Evolutionary conservation across 805 yeast species (phyloP).

Genomic region (Yamadazyma paraphyllophila): DNA sequence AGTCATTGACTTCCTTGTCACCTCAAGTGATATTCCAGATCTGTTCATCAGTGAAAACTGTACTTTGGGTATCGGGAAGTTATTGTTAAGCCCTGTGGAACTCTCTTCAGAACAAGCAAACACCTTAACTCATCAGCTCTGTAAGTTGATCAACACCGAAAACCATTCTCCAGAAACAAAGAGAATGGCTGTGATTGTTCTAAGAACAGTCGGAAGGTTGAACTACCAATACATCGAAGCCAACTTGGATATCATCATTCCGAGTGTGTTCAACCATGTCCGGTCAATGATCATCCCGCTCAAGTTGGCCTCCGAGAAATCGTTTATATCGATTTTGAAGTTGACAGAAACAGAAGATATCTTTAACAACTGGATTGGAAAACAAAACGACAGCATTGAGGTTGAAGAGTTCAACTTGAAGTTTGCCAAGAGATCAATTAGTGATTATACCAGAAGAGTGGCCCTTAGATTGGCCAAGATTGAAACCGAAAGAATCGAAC

Average conservation of each 20-base stretch:
- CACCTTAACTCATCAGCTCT: conserved; percentile 49
- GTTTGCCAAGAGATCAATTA: conserved; percentile 68
- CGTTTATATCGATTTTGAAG: conserved; percentile 68
- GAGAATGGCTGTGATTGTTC: conserved; percentile 70
- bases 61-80: conserved; percentile 76
- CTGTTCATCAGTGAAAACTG: conserved; percentile 72
- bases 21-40: conserved; percentile 40
- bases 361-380: conserved; percentile 66
- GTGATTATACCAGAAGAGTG: conserved; percentile 88
- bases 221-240: conserved; percentile 53
- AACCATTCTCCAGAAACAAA: conserved; percentile 73
- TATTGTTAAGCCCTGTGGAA: conserved; percentile 51
- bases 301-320: conserved; percentile 91
- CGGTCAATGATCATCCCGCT: conserved; percentile 89
- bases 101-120: conserved; percentile 41
- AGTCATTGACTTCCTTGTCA: conserved; percentile 47
- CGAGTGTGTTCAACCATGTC: conserved; percentile 76
- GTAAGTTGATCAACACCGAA: conserved; percentile 48
- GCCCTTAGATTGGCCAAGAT: conserved; percentile 82
- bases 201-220: conserved; percentile 70
- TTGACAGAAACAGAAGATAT: conserved; percentile 63
- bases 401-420: conserved; percentile 38
- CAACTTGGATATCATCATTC: conserved; percentile 55
- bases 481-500: conserved; percentile 82
- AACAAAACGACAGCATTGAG: conserved; percentile 34